These are phyloP conservation scores for Pseudocercospora cruenta DNA, from an alignment of 2,329 filamentous ascomycete genomes.

Conservation along the genomic window DNA sequence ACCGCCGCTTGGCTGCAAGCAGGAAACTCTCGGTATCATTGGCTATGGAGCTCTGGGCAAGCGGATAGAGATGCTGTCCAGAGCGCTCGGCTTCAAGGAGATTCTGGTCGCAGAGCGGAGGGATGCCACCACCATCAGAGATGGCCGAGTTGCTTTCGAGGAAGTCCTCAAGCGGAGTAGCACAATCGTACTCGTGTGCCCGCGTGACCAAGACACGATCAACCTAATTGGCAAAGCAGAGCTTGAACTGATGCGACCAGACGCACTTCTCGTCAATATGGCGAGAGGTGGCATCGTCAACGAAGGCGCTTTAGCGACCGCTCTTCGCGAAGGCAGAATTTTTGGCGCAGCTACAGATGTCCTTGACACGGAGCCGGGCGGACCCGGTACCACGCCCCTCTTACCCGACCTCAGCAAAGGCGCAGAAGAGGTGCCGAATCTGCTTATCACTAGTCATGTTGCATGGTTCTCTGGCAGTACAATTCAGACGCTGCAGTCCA, in stretches of 20 bases:
- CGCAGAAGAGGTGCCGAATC: slow-evolving; percentile 25
- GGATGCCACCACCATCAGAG: slow-evolving; percentile 11
- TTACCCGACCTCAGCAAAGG: slow-evolving; percentile 27
- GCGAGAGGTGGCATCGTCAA: slow-evolving; percentile 29
- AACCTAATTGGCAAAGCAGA: slow-evolving; percentile 26
- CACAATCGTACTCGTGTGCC: slow-evolving; percentile 23
- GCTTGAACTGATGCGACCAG: slow-evolving; percentile 23
- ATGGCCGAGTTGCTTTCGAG: slow-evolving; percentile 20
- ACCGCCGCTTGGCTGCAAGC: slow-evolving; percentile 24
- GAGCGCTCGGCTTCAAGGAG: slow-evolving; percentile 24
- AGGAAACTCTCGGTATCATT: slow-evolving; percentile 27
- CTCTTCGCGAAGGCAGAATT: slow-evolving; percentile 24
- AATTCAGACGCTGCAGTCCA: slow-evolving; percentile 22
- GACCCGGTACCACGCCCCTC: slow-evolving; percentile 23
- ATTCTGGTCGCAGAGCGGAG: slow-evolving; percentile 26
- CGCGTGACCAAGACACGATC: slow-evolving; percentile 24
- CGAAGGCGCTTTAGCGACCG: slow-evolving; percentile 26
- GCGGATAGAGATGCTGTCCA: slow-evolving; percentile 20
- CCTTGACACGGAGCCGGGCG: slow-evolving; percentile 28
- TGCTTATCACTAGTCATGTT: slow-evolving; percentile 26
- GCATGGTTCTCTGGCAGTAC: slow-evolving; percentile 28
- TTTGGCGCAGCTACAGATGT: slow-evolving; percentile 30
- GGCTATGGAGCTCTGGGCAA: slow-evolving; percentile 28
- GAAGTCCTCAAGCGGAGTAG: slow-evolving; percentile 22
- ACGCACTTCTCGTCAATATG: slow-evolving; percentile 27